Base-by-base conservation (phyloP, 164 flowering plant species). In the Vitis amurensis region DNA sequence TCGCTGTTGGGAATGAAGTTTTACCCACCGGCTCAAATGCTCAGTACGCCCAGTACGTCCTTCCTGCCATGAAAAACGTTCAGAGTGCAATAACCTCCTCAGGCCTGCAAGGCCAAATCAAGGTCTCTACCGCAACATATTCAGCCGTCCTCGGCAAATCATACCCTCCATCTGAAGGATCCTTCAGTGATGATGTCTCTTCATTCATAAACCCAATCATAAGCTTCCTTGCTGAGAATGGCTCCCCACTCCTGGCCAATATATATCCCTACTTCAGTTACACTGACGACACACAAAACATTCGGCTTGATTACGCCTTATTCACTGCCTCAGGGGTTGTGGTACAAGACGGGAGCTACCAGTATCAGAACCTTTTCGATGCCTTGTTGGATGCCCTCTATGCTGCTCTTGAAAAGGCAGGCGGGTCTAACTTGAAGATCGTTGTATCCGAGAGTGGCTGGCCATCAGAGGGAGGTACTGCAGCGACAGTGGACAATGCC, bases 371-470 rank as follows among this genome's bases (percentile, higher is more conserved):
- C 50, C 62, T 82, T 10, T 82, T 82, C 29, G 80, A 73, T 31
- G 80, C 79, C 5, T 10, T 55, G n/a, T n/a, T 77, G 61, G 83
- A 79, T 50, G 73, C 83, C 1, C 27, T 71, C 44, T 62, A 79
- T 11, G 74, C 80, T 9, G 75, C 83, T 3, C 61, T 80, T 1
- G 80, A 73, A 57, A 74, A 75, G 30, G 47, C 51, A 0, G 76
- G 76, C 23, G 81, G 53, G 1, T 6, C 59, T 11, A 14, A 63
- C 30, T 47, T 77, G n/a, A 12, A 37, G 8, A 61, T 77, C 13
- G 79, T 80, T 17, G 77, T 80, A 2, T 62, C 83, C 5, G 83
- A 80, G 64, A 80, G 51, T 37, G 83, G 83, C 2, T 80, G 83
- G 83, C 81, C 80, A 1, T 63, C 80, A 0, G 68, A 11, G 0